phyloP scores from a whole-genome alignment of 179 eudicot genomes.

The Beta corolliflora region DNA sequence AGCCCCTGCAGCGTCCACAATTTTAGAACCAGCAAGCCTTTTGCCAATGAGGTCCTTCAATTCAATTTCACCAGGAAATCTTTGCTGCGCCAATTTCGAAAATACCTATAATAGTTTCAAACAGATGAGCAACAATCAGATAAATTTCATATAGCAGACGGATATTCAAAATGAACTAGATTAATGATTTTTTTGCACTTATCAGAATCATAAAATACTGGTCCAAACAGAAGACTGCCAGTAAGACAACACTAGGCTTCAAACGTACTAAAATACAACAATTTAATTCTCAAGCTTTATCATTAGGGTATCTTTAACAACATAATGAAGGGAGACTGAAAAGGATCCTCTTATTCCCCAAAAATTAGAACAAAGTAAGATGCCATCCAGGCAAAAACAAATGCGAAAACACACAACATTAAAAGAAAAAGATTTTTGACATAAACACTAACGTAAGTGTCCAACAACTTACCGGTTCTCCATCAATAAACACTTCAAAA shows the following conservation, averaged over 20 bases:
- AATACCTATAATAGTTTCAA: conserved; percentile 34
- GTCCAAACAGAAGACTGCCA: not conserved
- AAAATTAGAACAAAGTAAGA: not conserved
- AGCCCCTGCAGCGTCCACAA: conserved; percentile 31
- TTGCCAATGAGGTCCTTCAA: conserved; percentile 41
- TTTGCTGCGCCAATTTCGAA: conserved; percentile 47
- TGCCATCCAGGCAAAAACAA: not conserved
- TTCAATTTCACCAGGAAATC: conserved; percentile 55
- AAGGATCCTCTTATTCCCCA: not conserved
- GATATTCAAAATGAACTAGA: not conserved
- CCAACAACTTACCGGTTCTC: conserved; percentile 57
- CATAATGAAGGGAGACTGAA: too few relatives aligned
- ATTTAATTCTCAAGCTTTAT: too few relatives aligned
- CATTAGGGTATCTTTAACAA: too few relatives aligned
- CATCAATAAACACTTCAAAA: conserved; percentile 81
- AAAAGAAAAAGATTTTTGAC: not conserved
- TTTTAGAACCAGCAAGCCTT: conserved; percentile 26
- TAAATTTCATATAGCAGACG: not conserved
- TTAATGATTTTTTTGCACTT: not conserved
- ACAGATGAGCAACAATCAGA: not conserved
- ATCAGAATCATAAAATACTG: not conserved
- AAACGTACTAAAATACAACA: too few relatives aligned
- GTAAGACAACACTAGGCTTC: too few relatives aligned
- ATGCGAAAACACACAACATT: not conserved
- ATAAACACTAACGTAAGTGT: not conserved